Evolutionary conservation across 2,329 filamentous ascomycete species (phyloP), one percentile per base, ranked within the genome.

Genomic region (Sclerotinia sclerotiorum): DNA sequence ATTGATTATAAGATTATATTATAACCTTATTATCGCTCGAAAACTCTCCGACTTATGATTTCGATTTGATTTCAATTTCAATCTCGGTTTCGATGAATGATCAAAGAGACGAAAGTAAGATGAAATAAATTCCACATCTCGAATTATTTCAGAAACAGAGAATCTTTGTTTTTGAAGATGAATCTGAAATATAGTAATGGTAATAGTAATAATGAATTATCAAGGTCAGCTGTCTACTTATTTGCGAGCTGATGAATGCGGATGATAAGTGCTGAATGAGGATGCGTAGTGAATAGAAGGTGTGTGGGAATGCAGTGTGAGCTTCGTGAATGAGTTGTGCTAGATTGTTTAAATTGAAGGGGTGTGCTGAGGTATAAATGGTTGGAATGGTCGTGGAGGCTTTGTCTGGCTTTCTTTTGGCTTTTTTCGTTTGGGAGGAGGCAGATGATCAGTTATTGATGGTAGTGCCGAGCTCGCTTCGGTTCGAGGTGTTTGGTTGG

Each of bases 251-350:
- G 65, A 67, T 67, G 11, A 24, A 51, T 11, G 46, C 65, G 65
- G 65, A 13, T 67, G 65, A 67, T 61, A 39, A 52, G 19, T 60
- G 44, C 32, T 67, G 48, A 54, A 55, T 67, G 29, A 52, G 21
- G 46, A 55, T 61, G 39, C 5, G 65, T 61, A 13, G 24, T 49
- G 10, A 39, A 61, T 29, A 44, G 44, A 49, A 52, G 29, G 39
- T 44, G 21, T 49, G 29, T 63, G 29, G 24, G 29, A 39, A 54
- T 39, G 42, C n/a, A 44, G 65, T 61, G 54, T 60, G 46, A 52
- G 44, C 24, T 61, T n/a, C 11, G 5, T 42, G 39, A 17, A 65
- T 39, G 44, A 62, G 44, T 32, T 62, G 44, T 62, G 21, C 44
- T 39, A 13, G 39, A 39, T 39, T 39, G 11, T 3, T 51, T 39